Evolutionary conservation across 305 asterid species (phyloP).

Genomic region (Stenogyne calaminthoides): DNA sequence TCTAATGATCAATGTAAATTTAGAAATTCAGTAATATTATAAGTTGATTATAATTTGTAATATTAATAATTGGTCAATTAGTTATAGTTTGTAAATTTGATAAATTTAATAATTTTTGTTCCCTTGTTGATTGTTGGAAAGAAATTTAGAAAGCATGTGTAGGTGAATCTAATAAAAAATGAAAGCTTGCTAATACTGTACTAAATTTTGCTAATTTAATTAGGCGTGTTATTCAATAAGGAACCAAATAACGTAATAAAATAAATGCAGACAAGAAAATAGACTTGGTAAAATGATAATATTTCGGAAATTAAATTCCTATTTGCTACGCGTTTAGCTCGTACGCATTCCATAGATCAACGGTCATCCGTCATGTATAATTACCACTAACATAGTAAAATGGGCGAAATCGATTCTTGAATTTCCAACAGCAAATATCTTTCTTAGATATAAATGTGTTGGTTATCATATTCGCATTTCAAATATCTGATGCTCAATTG

Average conservation of each 20-base stretch:
- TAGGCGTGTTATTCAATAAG: not conserved
- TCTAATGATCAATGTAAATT: too few relatives aligned
- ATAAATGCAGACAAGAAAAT: not conserved
- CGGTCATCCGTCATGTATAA: constrained; percentile 21
- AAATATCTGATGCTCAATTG: not conserved
- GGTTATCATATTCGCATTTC: not conserved
- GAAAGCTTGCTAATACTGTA: too few relatives aligned
- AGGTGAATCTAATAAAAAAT: too few relatives aligned
- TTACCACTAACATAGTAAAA: not conserved
- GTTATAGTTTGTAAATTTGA: too few relatives aligned
- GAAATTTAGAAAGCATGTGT: too few relatives aligned
- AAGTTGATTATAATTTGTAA: too few relatives aligned
- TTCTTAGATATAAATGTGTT: not conserved
- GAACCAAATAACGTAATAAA: not conserved
- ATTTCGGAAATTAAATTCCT: not conserved
- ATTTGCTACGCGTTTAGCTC: constrained; percentile 12
- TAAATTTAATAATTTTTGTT: too few relatives aligned
- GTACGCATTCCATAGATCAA: constrained; percentile 3
- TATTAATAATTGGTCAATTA: too few relatives aligned
- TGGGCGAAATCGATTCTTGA: not conserved
- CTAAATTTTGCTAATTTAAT: too few relatives aligned
- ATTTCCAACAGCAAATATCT: constrained; percentile 1
- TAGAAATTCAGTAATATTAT: too few relatives aligned
- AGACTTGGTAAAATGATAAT: not conserved
- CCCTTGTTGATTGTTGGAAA: too few relatives aligned